A percentile compares a stretch with the other conserved stretches of the same genome.
phyloP scores from a whole-genome alignment of 2,329 filamentous ascomycete species.

The Alternaria brassicicola region DNA sequence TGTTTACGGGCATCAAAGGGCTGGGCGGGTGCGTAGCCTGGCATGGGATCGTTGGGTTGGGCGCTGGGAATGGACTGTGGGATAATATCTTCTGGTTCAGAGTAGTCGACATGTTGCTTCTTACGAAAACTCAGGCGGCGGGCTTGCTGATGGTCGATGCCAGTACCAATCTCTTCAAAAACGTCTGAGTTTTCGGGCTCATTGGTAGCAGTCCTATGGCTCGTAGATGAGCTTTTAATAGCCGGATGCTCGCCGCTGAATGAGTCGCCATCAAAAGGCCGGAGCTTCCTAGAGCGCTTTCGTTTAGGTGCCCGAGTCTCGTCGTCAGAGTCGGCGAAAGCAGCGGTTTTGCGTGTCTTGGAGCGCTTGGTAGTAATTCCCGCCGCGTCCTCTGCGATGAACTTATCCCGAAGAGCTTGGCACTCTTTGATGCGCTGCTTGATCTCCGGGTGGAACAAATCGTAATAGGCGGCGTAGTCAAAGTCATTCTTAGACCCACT shows the following conservation, averaged over 20 bases:
- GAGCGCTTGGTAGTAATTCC: neutral
- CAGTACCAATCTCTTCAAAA: neutral
- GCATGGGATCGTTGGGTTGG: neutral
- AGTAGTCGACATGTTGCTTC: constrained; percentile 21
- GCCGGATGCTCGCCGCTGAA: neutral
- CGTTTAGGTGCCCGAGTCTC: neutral
- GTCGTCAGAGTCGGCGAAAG: neutral
- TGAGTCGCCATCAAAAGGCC: neutral
- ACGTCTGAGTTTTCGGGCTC: constrained; percentile 1
- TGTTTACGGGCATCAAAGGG: neutral
- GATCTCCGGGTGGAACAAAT: constrained; percentile 17
- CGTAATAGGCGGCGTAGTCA: constrained; percentile 22
- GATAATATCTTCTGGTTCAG: neutral
- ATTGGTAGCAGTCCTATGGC: neutral
- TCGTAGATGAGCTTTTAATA: neutral
- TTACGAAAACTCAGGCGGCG: constrained; percentile 15
- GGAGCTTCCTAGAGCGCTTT: neutral
- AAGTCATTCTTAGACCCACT: constrained; percentile 9
- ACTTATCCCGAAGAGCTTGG: constrained; percentile 1
- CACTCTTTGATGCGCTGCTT: constrained; percentile 17
- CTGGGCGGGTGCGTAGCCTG: neutral
- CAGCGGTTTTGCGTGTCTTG: neutral
- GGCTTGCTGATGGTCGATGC: neutral
- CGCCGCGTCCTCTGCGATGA: constrained; percentile 6
- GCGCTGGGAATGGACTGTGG: neutral